Evolutionary conservation across 2,329 filamentous ascomycete genomes (phyloP), one percentile per base, ranked within the genome.

Genomic region (Hypoxylon sp.): DNA sequence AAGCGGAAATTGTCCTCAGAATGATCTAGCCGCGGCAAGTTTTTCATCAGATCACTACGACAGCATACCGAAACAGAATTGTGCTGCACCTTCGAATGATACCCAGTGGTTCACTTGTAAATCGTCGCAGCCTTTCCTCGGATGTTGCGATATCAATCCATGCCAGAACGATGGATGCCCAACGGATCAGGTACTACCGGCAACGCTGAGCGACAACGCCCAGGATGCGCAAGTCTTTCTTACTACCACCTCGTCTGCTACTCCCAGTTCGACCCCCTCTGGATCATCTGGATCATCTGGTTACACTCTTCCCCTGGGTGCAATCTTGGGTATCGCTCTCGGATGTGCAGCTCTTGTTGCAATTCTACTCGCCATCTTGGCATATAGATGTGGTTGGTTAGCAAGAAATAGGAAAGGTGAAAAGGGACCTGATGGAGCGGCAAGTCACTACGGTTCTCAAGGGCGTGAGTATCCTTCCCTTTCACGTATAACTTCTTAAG

Each of bases 81-180:
- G 81, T 29, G 66, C 64, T n/a, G 46, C 66, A 5, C 67, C 72
- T 39, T 69, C 68, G 26, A 47, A 54, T 14, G 70, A 66, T 9
- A 69, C 11, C 11, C 39, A 65, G 3, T 82, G 81, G 71, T 82
- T 62, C 58, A 80, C 79, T 11, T 83, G 80, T 66, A 59, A 50
- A 13, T 55, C 50, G 11, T 74, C 65, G 17, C 71, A 73, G 10
- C 73, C 80, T 0, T 81, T 81, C 60, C 66, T 78, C 60, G 80
- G 80, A 10, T 82, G 80, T 64, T 81, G 81, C 70, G 77, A 75
- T 24, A 58, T 63, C 3, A 76, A 79, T 42, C 72, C 81, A 5
- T 83, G 81, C 63, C 3, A 13, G 2, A 55, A 59, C 5, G 67
- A 66, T n/a, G 70, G 68, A 37, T 83, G 81, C 67, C 73, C 75